Conservation (phyloP, 495 filamentous ascomycete genomes). For the Friedmanniomyces simplex region DNA sequence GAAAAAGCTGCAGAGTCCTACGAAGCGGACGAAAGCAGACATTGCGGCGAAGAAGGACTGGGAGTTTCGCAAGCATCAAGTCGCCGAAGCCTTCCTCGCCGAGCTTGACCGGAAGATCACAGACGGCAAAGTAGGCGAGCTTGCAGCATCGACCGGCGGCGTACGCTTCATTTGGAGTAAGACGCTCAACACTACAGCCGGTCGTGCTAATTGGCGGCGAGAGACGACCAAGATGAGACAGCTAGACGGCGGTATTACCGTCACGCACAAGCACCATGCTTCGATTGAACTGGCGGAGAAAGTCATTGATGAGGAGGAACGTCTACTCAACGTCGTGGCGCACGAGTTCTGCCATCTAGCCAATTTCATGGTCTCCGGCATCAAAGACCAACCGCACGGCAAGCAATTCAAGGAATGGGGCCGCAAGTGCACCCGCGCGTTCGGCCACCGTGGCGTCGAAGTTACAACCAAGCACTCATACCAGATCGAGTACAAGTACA, state of each 20-base stretch:
- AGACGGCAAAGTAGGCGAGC: constrained; percentile 45
- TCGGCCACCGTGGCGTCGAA: constrained; percentile 43
- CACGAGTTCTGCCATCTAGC: constrained; percentile 95
- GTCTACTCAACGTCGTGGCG: constrained; percentile 74
- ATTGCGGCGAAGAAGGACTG: constrained; percentile 51
- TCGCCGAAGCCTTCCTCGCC: constrained; percentile 59
- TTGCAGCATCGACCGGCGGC: constrained; percentile 61
- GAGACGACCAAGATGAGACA: constrained; percentile 39
- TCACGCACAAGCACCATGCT: constrained; percentile 49
- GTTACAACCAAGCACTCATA: constrained; percentile 85
- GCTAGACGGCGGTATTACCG: constrained; percentile 19
- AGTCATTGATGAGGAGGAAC: constrained; percentile 61
- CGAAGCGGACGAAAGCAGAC: constrained; percentile 26
- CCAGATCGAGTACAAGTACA: constrained; percentile 78
- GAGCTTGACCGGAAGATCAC: constrained; percentile 64
- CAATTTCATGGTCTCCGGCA: constrained; percentile 67
- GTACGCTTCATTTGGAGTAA: constrained; percentile 74
- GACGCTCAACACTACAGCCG: constrained; percentile 76
- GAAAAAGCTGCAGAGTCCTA: constrained; percentile 35
- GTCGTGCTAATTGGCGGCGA: constrained; percentile 70
- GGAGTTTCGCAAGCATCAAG: constrained; percentile 48
- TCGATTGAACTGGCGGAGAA: constrained; percentile 81
- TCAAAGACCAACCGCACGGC: constrained; percentile 66
- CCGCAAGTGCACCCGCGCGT: constrained; percentile 38
- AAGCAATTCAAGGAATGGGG: constrained; percentile 73